These are phyloP conservation scores for Albizia julibrissin DNA, from an alignment of 306 rosid genomes.

Conservation along the genomic window DNA sequence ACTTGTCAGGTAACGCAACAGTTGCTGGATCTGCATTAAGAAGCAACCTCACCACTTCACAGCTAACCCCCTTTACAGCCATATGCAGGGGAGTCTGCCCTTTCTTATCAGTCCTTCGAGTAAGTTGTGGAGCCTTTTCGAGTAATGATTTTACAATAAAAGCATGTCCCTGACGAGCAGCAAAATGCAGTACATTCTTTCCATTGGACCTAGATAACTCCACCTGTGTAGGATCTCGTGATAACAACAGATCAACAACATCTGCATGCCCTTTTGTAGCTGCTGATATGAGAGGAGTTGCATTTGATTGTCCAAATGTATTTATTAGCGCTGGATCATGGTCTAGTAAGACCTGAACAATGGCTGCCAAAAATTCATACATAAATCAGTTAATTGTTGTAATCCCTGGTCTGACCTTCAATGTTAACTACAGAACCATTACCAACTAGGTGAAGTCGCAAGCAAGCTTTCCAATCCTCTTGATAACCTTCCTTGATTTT, in stretches of 20 bases:
- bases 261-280: constrained; percentile 72
- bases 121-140: constrained; percentile 64
- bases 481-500: no score
- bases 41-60: constrained; percentile 72
- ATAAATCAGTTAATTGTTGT: neutral
- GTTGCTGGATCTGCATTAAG: constrained; percentile 61
- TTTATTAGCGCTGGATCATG: constrained; percentile 68
- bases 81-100: constrained; percentile 87
- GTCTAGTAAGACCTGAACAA: constrained; percentile 65
- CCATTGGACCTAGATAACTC: constrained; percentile 78
- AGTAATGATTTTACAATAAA: constrained; percentile 59
- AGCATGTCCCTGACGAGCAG: constrained; percentile 85
- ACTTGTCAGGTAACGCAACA: constrained; percentile 83
- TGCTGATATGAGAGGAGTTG: constrained; percentile 84
- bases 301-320: constrained; percentile 77
- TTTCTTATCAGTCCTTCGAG: constrained; percentile 82
- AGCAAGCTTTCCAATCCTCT: neutral
- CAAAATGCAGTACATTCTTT: constrained; percentile 82
- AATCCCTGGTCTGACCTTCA: neutral
- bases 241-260: constrained; percentile 60
- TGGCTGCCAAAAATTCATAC: constrained; percentile 30
- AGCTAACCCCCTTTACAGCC: constrained; percentile 86
- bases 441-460: neutral
- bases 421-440: neutral
- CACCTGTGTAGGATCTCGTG: constrained; percentile 54